phyloP scores from a whole-genome alignment of 805 yeast genomes.

The Metschnikowia orientalis region DNA sequence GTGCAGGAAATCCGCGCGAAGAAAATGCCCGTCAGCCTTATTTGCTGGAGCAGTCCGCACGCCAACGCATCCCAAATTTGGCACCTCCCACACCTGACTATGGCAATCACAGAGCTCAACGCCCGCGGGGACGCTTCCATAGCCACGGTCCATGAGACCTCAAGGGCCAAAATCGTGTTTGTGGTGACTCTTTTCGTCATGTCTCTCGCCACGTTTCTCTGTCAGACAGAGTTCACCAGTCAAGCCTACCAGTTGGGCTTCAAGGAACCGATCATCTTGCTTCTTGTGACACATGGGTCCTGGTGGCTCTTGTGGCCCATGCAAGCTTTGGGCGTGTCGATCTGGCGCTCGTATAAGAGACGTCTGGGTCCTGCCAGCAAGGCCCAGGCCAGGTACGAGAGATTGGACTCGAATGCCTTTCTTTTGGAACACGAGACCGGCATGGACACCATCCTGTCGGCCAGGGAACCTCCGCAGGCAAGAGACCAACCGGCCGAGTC shows the following conservation, averaged over 20 bases:
- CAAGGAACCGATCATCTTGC: constrained; percentile 63
- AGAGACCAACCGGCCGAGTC: constrained; percentile 4
- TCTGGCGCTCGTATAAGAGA: constrained; percentile 39
- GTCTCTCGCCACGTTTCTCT: constrained; percentile 55
- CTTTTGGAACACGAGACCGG: constrained; percentile 20
- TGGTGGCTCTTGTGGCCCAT: constrained; percentile 74
- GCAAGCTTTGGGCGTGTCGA: constrained; percentile 51
- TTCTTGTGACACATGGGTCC: constrained; percentile 70
- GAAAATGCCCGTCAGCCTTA: too few relatives aligned
- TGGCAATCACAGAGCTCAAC: constrained; percentile 35
- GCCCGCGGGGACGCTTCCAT: constrained; percentile 20
- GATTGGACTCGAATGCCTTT: constrained; percentile 28
- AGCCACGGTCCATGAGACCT: constrained; percentile 23
- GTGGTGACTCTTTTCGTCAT: constrained; percentile 30
- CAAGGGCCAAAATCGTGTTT: constrained; percentile 35
- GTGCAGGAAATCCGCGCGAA: too few relatives aligned
- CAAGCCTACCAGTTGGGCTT: constrained; percentile 57
- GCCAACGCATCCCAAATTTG: too few relatives aligned
- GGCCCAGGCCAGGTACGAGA: constrained; percentile 22
- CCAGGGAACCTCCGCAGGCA: constrained; percentile 9
- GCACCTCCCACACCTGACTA: constrained; percentile 14
- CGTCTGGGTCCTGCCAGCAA: constrained; percentile 10
- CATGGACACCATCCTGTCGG: constrained; percentile 5
- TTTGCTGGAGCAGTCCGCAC: too few relatives aligned
- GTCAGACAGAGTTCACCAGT: constrained; percentile 77